A percentile compares a stretch with the other conserved stretches of the same genome.
phyloP scores from a whole-genome alignment of 208 protist species.

The Wallacemonas sp. region DNA sequence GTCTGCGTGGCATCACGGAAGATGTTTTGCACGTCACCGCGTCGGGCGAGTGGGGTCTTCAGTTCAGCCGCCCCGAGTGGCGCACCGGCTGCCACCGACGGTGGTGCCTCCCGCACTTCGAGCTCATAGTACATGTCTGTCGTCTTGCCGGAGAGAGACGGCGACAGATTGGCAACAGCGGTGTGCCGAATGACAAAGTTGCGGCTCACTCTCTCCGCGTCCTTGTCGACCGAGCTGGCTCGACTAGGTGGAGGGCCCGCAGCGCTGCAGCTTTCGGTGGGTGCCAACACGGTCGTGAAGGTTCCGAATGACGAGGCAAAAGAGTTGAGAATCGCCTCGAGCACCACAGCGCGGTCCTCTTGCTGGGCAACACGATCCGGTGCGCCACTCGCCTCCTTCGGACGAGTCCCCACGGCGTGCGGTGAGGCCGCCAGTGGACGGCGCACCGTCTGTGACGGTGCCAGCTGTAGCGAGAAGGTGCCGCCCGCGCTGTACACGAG shows the following conservation, averaged over 20 bases:
- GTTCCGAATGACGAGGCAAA: slow-evolving; percentile 1
- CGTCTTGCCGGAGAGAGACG: background rate
- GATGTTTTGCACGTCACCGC: slow-evolving; percentile 4
- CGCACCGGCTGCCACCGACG: background rate
- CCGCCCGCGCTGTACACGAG: slow-evolving; percentile 54
- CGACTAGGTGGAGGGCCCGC: too few species aligned
- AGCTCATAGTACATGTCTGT: slow-evolving; percentile 11
- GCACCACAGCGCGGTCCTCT: background rate
- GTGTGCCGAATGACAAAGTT: slow-evolving; percentile 6
- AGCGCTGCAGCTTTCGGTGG: too few species aligned
- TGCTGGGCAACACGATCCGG: background rate
- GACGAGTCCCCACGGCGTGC: background rate
- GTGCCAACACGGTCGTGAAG: background rate
- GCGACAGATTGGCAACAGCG: background rate
- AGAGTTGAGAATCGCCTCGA: slow-evolving; percentile 1
- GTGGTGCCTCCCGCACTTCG: background rate
- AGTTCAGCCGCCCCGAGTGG: background rate
- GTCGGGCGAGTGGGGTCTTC: background rate
- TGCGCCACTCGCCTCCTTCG: background rate
- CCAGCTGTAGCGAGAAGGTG: slow-evolving; percentile 65
- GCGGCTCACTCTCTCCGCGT: too few species aligned
- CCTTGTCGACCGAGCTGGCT: too few species aligned
- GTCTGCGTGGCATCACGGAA: background rate
- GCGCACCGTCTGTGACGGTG: slow-evolving; percentile 9
- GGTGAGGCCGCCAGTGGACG: background rate